Base-by-base conservation (phyloP, 2,329 filamentous ascomycete genomes). In the Phyllosticta paracitricarpa region DNA sequence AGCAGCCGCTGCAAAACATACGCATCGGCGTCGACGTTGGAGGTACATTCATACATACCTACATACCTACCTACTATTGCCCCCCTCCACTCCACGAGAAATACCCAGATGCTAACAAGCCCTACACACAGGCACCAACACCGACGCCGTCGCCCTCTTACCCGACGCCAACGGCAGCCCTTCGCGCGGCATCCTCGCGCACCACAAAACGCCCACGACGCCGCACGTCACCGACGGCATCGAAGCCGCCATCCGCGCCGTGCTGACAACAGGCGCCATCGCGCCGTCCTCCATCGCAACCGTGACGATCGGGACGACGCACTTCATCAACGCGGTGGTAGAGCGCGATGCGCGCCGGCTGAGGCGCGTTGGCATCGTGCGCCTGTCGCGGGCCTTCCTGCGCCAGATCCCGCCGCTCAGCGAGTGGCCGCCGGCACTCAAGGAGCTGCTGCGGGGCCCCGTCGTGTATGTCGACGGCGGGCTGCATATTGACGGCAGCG, bases 291-390 rank as follows among this genome's bases (percentile, higher is more conserved):
- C 66, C 2, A 70, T 80, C 59, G 72, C 70, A 17, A 78, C 77
- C 62, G 75, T 81, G 4, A 80, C 78, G 7, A 77, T 82, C 57
- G 79, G 80, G 26, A 82, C 79, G 1, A 83, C 81, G 22, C 77
- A 69, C 57, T 71, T 72, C 63, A 70, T 71, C 61, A 73, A 72
- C 55, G 69, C 69, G 9, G 70, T 71, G 48, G 80, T 68, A 10
- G 75, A 62, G 51, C 56, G 48, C 4, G 60, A 62, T 19, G 60
- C 56, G 17, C 48, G 60, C 2, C 56, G 60, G 10, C 51, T 62
- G 56, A 33, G 52, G 26, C 40, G 74, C 57, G 81, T 84, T 6
- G 81, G 80, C 10, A 77, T 84, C 17, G 67, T 84, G 53, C 77
- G 82, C 14, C 71, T 82, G 19, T 79, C 76, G 51, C 75, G 76